These are phyloP conservation scores for Ramaria sp. DNA, from an alignment of 768 basidiomycete genomes.

Conservation along the genomic window DNA sequence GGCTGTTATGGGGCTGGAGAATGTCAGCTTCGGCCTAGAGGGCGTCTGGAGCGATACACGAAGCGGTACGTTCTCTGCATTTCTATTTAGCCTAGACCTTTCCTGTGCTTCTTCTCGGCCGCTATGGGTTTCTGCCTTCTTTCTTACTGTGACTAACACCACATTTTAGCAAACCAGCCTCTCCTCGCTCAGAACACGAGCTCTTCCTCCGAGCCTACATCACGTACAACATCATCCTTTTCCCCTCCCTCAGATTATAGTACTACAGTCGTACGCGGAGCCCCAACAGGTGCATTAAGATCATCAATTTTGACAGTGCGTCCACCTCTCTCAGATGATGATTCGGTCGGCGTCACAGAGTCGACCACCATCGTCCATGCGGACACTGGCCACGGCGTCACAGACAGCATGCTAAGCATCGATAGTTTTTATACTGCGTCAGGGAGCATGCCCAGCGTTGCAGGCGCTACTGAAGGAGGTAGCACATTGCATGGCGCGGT, in stretches of 20 bases:
- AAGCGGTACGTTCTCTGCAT: slow-evolving; percentile 21
- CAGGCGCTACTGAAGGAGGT: slow-evolving; percentile 67
- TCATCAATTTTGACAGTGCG: slow-evolving; percentile 70
- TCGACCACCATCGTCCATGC: slow-evolving; percentile 29
- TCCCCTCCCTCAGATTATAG: slow-evolving; percentile 44
- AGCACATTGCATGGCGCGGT: slow-evolving; percentile 43
- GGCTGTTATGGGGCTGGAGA: slow-evolving; percentile 47
- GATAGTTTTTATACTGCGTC: slow-evolving; percentile 22
- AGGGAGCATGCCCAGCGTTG: slow-evolving; percentile 38
- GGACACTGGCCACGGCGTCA: background rate
- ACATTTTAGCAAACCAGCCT: slow-evolving; percentile 25
- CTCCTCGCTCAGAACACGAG: background rate
- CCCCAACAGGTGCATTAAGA: slow-evolving; percentile 28
- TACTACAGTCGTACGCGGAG: slow-evolving; percentile 51
- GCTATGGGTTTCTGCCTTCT: slow-evolving; percentile 23
- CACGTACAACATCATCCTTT: background rate
- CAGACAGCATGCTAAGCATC: slow-evolving; percentile 12
- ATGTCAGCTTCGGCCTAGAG: slow-evolving; percentile 27
- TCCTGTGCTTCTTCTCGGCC: slow-evolving; percentile 31
- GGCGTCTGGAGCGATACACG: slow-evolving; percentile 36
- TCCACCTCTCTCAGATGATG: slow-evolving; percentile 25
- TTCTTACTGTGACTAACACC: slow-evolving; percentile 17
- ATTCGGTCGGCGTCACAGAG: slow-evolving; percentile 28
- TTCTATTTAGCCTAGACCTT: slow-evolving; percentile 18
- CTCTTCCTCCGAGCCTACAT: slow-evolving; percentile 10